Evolutionary conservation across 192 early-diverging fungal species (phyloP), one percentile per base, ranked within the genome.

Genomic region (Coemansia reversa): DNA sequence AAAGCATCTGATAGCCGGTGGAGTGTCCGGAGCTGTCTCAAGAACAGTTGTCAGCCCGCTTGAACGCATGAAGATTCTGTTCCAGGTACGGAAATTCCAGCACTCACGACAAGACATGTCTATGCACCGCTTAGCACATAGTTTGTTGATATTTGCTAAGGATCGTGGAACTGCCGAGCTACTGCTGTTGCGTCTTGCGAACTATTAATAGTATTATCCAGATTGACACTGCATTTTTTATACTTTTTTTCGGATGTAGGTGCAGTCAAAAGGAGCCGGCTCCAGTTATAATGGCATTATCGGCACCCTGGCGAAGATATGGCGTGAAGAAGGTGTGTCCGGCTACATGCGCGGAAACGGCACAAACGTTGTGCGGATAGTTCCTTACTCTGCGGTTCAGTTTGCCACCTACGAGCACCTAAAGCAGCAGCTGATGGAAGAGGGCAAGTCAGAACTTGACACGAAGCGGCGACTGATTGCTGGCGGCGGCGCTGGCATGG

Each of bases 61-160:
- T 32, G 91, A 92, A 70, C 84, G 91, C 55, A 92, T 91, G 86
- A 92, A 92, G 78, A 92, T 92, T 64, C 76, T 92, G 55, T 92
- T 92, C 74, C 91, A 92, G 85, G 87, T 86, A 75, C 64, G 76
- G 27, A 45, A 11, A 7, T 35, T 30, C 7, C 35, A 6, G 16
- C 29, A 20, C 20, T 16, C 12, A 30, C 22, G 5, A 22, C 39
- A 45, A 14, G 39, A 16, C 39, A 2, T 16, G 39, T 4, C 39
- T 9, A 45, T 45, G 14, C 0, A 45, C 39, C 6, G 33, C 33
- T 27, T 7, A 35, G 7, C 33, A 35, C 33, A 11, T 45, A 16
- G 39, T 45, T 45, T 45, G 39, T 16, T 45, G 39, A 45, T 45
- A 16, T 45, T 45, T 14, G 39, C 39, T 12, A 45, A 16, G 39